A percentile compares a stretch with the other conserved stretches of the same genome.
Evolutionary conservation across 352 stramenopile species (phyloP).

Genomic region (Phytopythium kandeliae): DNA sequence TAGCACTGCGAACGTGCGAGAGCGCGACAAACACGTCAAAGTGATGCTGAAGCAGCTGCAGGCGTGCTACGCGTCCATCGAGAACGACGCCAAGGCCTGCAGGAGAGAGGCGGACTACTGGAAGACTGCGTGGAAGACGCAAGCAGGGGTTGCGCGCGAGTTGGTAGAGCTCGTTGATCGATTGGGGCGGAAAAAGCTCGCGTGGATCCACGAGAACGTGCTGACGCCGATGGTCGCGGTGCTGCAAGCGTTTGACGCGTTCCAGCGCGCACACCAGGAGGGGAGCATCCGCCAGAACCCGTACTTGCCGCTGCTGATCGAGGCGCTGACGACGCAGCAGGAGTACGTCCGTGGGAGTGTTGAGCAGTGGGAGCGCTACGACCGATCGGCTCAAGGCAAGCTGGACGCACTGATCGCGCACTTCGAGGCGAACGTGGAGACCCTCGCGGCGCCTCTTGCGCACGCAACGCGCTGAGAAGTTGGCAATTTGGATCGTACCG

Average conservation of each 20-base stretch:
- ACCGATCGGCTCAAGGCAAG: not conserved
- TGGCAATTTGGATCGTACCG: too few species aligned
- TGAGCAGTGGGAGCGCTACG: conserved; percentile 1
- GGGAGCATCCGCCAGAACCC: conserved; percentile 4
- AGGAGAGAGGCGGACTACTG: conserved; percentile 26
- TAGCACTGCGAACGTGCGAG: conserved; percentile 12
- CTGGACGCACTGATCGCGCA: not conserved
- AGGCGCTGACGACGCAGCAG: not conserved
- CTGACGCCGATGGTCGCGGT: conserved; percentile 18
- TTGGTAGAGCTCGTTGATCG: conserved; percentile 14
- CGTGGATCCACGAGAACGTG: conserved; percentile 25
- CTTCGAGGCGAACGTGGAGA: conserved; percentile 1
- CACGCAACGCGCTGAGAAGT: too few species aligned
- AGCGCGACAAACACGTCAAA: conserved; percentile 29
- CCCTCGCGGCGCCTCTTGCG: not conserved
- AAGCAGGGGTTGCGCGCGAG: conserved; percentile 16
- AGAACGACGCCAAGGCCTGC: conserved; percentile 16
- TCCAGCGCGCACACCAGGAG: conserved; percentile 22
- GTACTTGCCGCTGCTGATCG: not conserved
- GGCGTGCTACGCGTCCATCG: conserved; percentile 15
- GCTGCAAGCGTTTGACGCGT: conserved; percentile 18
- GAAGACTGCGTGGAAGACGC: conserved; percentile 26
- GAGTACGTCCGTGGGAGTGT: not conserved
- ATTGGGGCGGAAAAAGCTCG: conserved; percentile 30
- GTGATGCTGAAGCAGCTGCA: conserved; percentile 34